Conservation (phyloP, 306 rosid genomes). For the Erythrophleum fordii region DNA sequence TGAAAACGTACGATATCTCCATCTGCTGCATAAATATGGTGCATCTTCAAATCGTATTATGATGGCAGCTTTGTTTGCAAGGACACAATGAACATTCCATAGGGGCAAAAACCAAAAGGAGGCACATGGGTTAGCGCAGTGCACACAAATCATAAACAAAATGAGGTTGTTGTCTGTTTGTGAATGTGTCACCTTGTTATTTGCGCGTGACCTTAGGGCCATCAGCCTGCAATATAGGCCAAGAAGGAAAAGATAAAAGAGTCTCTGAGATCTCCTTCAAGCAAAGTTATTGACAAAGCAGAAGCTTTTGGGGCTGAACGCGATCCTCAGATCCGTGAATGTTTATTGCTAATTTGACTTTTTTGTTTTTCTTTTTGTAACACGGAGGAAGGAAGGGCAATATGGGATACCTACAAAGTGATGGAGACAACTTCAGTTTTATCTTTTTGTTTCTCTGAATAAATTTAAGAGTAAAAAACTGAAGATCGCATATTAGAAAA, state of each 20-base stretch:
- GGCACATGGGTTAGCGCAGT: slow-evolving; percentile 42
- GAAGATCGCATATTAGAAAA: not conserved
- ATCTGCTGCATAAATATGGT: not conserved
- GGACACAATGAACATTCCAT: slow-evolving; percentile 40
- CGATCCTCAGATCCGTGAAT: slow-evolving; percentile 57
- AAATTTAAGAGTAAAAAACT: not conserved
- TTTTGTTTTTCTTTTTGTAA: not conserved
- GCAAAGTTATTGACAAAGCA: slow-evolving; percentile 34
- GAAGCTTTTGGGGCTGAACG: slow-evolving; percentile 44
- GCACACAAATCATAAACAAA: slow-evolving; percentile 27
- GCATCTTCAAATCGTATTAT: slow-evolving; percentile 12
- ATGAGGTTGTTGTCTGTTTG: slow-evolving; percentile 25
- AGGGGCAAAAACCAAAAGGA: slow-evolving; percentile 37
- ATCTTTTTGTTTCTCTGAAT: not conserved
- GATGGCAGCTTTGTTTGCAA: slow-evolving; percentile 33
- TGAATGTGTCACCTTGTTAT: slow-evolving; percentile 17
- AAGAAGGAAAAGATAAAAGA: slow-evolving; percentile 28
- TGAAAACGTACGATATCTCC: not conserved
- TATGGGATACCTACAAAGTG: not conserved
- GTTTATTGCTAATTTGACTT: not conserved
- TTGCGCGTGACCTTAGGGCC: slow-evolving; percentile 38
- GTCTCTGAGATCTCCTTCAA: slow-evolving; percentile 35
- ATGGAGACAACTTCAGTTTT: not conserved
- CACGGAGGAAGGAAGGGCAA: too few relatives aligned
- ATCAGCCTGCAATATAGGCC: slow-evolving; percentile 36